These are phyloP conservation scores for Auricularia cornea DNA, from an alignment of 768 basidiomycete species.

Conservation along the genomic window DNA sequence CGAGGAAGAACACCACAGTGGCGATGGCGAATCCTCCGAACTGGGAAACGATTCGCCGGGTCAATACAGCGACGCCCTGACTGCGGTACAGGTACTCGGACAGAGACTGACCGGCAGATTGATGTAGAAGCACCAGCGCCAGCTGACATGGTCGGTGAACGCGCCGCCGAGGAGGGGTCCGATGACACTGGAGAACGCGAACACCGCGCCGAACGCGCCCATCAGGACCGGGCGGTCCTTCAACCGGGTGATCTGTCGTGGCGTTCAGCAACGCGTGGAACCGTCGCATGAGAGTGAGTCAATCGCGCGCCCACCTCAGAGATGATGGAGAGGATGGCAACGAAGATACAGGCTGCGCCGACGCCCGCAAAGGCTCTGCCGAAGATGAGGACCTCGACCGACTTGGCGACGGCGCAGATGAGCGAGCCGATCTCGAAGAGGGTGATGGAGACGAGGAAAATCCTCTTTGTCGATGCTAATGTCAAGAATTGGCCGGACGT, in stretches of 20 bases:
- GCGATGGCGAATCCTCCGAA: slow-evolving; percentile 21
- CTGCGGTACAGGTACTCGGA: no score
- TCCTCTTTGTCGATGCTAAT: slow-evolving; percentile 24
- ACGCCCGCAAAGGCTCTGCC: slow-evolving; percentile 39
- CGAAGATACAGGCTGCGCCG: slow-evolving; percentile 26
- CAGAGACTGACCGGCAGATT: slow-evolving; percentile 12
- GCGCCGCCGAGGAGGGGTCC: slow-evolving; percentile 29
- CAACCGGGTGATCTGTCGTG: slow-evolving; percentile 17
- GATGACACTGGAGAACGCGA: slow-evolving; percentile 24
- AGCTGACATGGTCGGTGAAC: slow-evolving; percentile 24
- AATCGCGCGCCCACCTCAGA: slow-evolving; percentile 8
- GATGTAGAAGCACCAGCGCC: slow-evolving; percentile 30
- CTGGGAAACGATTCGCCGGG: no score
- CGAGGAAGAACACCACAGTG: slow-evolving; percentile 21
- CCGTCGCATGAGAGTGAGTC: neutral
- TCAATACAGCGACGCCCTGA: slow-evolving; percentile 28
- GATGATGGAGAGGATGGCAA: slow-evolving; percentile 16
- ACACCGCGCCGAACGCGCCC: slow-evolving; percentile 33
- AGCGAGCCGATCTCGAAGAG: slow-evolving; percentile 37
- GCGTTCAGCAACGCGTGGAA: no score
- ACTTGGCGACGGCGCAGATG: slow-evolving; percentile 16
- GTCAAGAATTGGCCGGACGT: slow-evolving; percentile 23
- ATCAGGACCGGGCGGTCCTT: slow-evolving; percentile 28
- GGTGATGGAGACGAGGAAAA: slow-evolving; percentile 15
- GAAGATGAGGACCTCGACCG: slow-evolving; percentile 26